These are phyloP conservation scores for Blepharisma stoltei DNA, from an alignment of 73 alveolate species.

Conservation along the genomic window DNA sequence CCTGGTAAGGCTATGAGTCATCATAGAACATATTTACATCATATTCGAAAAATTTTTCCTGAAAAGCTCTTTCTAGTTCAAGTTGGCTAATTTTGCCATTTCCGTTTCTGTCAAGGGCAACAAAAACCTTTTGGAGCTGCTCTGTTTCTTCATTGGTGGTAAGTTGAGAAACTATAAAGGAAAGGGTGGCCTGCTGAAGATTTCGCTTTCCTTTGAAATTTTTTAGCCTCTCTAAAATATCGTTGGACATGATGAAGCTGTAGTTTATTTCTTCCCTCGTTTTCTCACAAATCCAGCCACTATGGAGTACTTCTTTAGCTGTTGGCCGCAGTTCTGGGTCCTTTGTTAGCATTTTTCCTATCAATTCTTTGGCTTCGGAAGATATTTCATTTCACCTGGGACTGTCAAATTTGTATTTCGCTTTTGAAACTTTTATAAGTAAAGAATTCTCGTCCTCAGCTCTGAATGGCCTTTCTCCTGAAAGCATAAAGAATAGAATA, in stretches of 20 bases:
- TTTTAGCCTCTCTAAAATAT: neutral
- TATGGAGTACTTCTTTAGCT: neutral
- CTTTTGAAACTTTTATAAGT: no score
- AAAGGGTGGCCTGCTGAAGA: neutral
- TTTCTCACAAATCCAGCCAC: neutral
- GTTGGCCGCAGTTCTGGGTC: neutral
- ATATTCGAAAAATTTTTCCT: no score
- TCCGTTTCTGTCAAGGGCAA: slow-evolving; percentile 10
- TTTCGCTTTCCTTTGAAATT: neutral
- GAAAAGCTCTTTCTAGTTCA: neutral
- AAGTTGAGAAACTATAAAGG: neutral
- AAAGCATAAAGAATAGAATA: no score
- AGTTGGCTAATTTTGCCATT: neutral
- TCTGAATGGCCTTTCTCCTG: no score
- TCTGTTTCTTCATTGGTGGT: neutral
- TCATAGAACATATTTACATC: no score
- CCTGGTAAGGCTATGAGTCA: no score
- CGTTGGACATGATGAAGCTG: no score
- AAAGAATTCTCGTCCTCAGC: no score
- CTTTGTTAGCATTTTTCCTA: neutral
- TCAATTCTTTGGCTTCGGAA: no score
- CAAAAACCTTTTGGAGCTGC: neutral
- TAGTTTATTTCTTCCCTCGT: no score
- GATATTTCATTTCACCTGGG: no score
- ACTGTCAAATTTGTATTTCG: no score